Evolutionary conservation across 23 red algal species (phyloP), one percentile per base, ranked within the genome.

Genomic region (Gracilaria vermiculophylla): DNA sequence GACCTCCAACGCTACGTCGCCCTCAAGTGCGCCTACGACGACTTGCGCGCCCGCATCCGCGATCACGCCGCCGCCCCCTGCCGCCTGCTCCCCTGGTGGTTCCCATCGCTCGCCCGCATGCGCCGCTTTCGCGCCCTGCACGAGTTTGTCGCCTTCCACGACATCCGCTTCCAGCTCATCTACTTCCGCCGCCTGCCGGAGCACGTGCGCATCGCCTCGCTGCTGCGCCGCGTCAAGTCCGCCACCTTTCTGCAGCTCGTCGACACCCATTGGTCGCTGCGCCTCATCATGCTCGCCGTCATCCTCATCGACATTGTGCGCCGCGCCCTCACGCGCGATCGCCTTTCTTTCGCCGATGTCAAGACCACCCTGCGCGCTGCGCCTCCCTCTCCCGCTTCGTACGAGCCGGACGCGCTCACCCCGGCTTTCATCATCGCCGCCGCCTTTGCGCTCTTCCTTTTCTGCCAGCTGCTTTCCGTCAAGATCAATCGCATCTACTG

Each of bases 101-200:
- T 86, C 53, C 78, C 84, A 8, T 58, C 85, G 49, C 54, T 82
- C 28, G 37, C 33, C 16, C 77, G 62, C 4, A 51, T 95, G 7
- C 23, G 39, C n/a, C 42, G 40, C 0, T 90, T 86, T 61, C 71
- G 72, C 66, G 42, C 62, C n/a, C 77, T 95, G 0, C 84, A 89
- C 69, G 93, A 95, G 75, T 19, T 83, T n/a, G 91, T 95, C 85
- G 80, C 86, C 49, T 95, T 95, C 25, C 93, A 95, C 52, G 93
- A 95, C 51, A 85, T 89, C 34, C 93, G 93, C 23, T 91, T 95
- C 51, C 93, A 95, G 80, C 82, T 95, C 49, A 80, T 95, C 57
- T 91, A 80, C 85, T 95, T 85, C 57, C 78, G 86, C 42, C 76
- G 83, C 47, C 60, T 95, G 39, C 93, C 93, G 28, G 86, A 90